Evolutionary conservation across 495 filamentous ascomycete species (phyloP), one percentile per base, ranked within the genome.

Genomic region (Wilcoxina mikolae): DNA sequence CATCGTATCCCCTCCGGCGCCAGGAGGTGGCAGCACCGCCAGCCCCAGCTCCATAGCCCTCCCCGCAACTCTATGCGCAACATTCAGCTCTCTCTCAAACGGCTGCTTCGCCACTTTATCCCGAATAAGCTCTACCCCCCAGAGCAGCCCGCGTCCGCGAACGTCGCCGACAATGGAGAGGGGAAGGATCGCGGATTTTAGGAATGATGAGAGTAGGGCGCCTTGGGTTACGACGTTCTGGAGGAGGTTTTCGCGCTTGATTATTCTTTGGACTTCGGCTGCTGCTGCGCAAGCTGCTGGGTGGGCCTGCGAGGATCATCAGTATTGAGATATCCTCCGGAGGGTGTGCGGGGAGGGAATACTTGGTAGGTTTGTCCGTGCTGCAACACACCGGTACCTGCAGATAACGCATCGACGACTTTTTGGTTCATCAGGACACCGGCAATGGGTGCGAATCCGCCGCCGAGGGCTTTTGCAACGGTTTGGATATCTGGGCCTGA

Each of bases 401-500:
- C 71, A 55, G 76, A 69, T 42, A 86, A 56, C 0, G 67, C 70
- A 29, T 77, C 67, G 0, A 82, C 70, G 20, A 85, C 71, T 2
- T 68, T 71, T 11, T 76, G 69, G 18, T 68, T 65, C 7, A 78
- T 74, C 28, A 85, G 60, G 1, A 85, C 65, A 0, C 71, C 81
- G 1, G 80, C 78, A 22, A 66, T 62, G 47, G 67, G 62, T 18
- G 51, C 56, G 51, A 74, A 75, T 1, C 73, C 82, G 31, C 77
- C 83, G 3, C 79, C 81, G 0, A 87, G 70, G 0, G 77, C 79
- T 61, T 87, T 87, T 0, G 76, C 82, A n/a, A 84, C 73, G 0
- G 78, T 76, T 61, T 80, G 74, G n/a, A 87, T 74, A 62, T 85
- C 83, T 0, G 71, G 71, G 11, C 58, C 82, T 2, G 43, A 48